These are phyloP conservation scores for Sarocladiaceae sp. DNA, from an alignment of 2,329 filamentous ascomycete genomes.

Conservation along the genomic window DNA sequence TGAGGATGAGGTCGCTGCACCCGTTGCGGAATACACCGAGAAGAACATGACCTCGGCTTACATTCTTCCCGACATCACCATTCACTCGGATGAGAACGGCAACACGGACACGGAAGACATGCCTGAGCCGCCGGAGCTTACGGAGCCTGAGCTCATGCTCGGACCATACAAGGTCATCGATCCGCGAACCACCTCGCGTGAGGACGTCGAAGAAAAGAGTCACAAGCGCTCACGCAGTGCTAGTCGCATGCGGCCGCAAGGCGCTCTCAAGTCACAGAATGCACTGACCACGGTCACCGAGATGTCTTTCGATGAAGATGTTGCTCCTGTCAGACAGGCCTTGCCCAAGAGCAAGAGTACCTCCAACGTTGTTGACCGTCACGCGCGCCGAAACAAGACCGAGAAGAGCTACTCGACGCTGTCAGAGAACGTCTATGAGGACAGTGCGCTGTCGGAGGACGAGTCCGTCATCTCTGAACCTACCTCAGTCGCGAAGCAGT, in stretches of 20 bases:
- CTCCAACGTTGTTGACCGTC: constrained; percentile 30
- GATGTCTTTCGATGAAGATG: constrained; percentile 18
- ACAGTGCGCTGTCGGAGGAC: constrained; percentile 1
- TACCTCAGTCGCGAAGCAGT: constrained; percentile 1
- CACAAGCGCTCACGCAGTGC: constrained; percentile 19
- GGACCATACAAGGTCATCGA: constrained; percentile 21
- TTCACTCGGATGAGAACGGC: constrained; percentile 37
- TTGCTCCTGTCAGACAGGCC: neutral
- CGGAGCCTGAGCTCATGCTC: constrained; percentile 20
- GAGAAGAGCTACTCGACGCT: neutral
- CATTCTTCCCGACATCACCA: constrained; percentile 55
- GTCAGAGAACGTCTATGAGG: neutral
- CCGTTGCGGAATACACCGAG: constrained; percentile 32
- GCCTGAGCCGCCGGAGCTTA: constrained; percentile 24
- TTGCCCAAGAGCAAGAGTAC: constrained; percentile 16
- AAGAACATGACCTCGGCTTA: constrained; percentile 57
- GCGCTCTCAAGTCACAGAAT: constrained; percentile 25
- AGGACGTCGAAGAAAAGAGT: constrained; percentile 25
- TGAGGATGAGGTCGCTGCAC: constrained; percentile 31
- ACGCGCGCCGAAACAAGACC: neutral
- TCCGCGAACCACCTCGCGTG: constrained; percentile 20
- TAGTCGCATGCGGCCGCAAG: constrained; percentile 15
- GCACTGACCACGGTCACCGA: constrained; percentile 39
- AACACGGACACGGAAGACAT: constrained; percentile 27
- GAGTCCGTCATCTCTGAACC: constrained; percentile 2